Evolutionary conservation across 192 early-diverging fungal species (phyloP).

Genomic region (Geranomyces michiganensis): DNA sequence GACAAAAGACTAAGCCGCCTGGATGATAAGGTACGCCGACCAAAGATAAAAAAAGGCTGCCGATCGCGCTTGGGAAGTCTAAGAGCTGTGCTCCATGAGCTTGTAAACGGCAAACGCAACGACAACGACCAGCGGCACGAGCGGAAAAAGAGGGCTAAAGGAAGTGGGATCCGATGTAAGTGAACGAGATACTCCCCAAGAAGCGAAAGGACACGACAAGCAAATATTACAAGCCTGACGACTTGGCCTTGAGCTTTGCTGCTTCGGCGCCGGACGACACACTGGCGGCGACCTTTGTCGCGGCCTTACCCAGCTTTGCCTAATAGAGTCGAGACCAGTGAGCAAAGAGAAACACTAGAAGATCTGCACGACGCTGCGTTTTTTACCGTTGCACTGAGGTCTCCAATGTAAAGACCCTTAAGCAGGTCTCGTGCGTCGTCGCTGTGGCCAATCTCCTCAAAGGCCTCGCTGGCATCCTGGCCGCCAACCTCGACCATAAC

Average conservation of each 20-base stretch:
- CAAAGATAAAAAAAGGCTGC: no score
- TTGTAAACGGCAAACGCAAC: constrained; percentile 59
- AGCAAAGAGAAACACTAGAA: not conserved
- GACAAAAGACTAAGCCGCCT: no score
- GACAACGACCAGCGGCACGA: constrained; percentile 56
- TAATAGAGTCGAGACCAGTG: not conserved
- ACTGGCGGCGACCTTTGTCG: not conserved
- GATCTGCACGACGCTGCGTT: not conserved
- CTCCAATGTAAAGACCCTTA: constrained; percentile 73
- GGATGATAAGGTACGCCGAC: no score
- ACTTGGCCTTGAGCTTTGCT: not conserved
- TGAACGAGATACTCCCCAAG: no score
- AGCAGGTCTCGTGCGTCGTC: constrained; percentile 91
- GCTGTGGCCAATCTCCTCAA: constrained; percentile 97
- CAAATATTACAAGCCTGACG: not conserved
- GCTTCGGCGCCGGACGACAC: not conserved
- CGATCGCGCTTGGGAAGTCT: no score
- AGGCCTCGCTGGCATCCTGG: constrained; percentile 85
- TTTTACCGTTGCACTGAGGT: constrained; percentile 48
- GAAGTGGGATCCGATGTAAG: no score
- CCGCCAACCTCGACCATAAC: constrained; percentile 90
- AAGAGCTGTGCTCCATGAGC: constrained; percentile 31
- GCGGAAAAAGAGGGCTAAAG: constrained; percentile 47
- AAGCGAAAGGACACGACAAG: no score
- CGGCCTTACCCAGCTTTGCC: constrained; percentile 6